These are phyloP conservation scores for Neopestalotiopsis rosae DNA, from an alignment of 2,329 filamentous ascomycete genomes.

Conservation along the genomic window DNA sequence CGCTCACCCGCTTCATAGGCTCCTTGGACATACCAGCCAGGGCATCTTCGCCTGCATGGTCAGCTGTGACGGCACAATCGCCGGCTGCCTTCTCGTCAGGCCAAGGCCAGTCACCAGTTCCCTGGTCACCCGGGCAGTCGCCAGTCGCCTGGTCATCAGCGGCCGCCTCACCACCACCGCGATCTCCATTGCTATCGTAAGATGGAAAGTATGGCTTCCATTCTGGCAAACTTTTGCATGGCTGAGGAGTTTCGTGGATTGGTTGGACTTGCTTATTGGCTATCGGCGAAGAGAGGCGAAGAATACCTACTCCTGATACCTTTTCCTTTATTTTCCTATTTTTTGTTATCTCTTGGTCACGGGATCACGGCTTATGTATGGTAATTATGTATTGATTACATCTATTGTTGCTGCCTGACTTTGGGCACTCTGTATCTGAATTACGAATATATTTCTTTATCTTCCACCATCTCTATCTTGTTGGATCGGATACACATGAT, in stretches of 20 bases:
- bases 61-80: not conserved
- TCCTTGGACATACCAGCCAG: not conserved
- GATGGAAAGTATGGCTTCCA: not conserved
- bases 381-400: constrained; percentile 3
- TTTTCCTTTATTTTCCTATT: not conserved
- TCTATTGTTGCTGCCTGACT: not conserved
- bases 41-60: not conserved
- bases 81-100: constrained; percentile 1
- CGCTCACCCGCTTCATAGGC: constrained; percentile 1
- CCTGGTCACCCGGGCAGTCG: not conserved
- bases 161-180: not conserved
- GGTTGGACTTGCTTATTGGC: not conserved
- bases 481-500: not conserved
- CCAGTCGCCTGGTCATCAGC: not conserved
- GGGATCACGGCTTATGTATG: constrained; percentile 2
- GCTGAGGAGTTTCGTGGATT: not conserved
- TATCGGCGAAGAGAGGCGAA: constrained; percentile 1
- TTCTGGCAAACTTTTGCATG: not conserved
- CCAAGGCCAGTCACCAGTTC: not conserved
- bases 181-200: not conserved
- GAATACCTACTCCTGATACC: not conserved
- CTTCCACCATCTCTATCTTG: not conserved
- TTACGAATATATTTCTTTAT: not conserved
- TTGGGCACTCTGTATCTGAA: not conserved
- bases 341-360: constrained; percentile 1